These are phyloP conservation scores for Epichloe scottii DNA, from an alignment of 2,329 filamentous ascomycete genomes.

Conservation along the genomic window DNA sequence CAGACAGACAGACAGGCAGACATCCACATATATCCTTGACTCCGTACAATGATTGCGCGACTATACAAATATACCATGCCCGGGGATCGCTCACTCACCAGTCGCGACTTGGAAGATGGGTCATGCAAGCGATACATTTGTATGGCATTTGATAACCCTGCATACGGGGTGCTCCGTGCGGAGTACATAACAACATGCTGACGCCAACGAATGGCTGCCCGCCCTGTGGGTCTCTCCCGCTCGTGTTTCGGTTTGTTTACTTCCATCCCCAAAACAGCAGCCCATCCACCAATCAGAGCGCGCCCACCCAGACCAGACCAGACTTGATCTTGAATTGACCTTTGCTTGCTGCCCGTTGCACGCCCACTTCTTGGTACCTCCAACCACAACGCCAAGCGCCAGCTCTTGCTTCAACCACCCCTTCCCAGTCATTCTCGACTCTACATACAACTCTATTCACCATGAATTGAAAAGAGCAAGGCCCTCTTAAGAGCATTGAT, in stretches of 20 bases:
- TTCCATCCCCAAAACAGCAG: slow-evolving; percentile 20
- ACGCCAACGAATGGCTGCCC: too few species aligned
- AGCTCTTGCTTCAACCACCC: not conserved
- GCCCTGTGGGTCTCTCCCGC: too few species aligned
- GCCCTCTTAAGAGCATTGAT: not conserved
- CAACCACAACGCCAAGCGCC: not conserved
- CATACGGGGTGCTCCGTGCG: too few species aligned
- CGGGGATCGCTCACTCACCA: too few species aligned
- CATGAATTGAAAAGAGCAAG: not conserved
- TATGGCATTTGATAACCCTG: too few species aligned
- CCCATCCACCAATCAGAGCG: slow-evolving; percentile 8
- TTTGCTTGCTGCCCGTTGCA: not conserved
- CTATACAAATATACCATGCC: too few species aligned
- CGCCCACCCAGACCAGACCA: not conserved
- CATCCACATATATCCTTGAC: too few species aligned
- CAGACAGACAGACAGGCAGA: too few species aligned
- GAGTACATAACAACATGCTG: too few species aligned
- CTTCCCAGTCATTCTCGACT: not conserved
- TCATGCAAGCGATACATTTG: too few species aligned
- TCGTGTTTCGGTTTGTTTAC: slow-evolving; percentile 20
- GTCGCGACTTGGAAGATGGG: too few species aligned
- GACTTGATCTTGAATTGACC: not conserved
- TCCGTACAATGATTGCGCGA: too few species aligned
- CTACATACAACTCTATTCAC: not conserved
- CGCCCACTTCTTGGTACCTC: slow-evolving; percentile 1